Base-by-base conservation (phyloP, 163 green algal genomes). In the Picocystis sp. region DNA sequence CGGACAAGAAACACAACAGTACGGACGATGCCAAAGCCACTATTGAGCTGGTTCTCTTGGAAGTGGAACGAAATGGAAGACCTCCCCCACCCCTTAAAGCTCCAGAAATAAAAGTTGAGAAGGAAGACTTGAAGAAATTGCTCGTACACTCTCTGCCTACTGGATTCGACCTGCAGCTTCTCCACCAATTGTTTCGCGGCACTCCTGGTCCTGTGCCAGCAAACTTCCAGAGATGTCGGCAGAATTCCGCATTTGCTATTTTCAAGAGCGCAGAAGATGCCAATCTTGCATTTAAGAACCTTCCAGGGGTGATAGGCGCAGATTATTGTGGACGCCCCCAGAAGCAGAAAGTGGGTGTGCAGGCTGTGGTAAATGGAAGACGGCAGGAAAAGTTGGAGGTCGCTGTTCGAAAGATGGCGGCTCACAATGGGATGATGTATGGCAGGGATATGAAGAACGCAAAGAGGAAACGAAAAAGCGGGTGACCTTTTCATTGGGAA, bases 21-120 rank as follows among this genome's bases (percentile, higher is more conserved):
- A 42, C 49, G 17, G 70, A 78, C 50, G 77, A 85, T 57, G 77
- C 77, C 1, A 54, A 44, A 11, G 62, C 71, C 34, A 46, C 77
- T 14, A 73, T 85, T 67, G 34, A 69, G 46, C 55, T 85, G 21
- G 69, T 77, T 41, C 55, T 63, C 13, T 62, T 73, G 42, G 59
- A 75, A 46, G 53, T 81, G 14, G 45, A 60, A 35, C 44, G 64
- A 25, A 59, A 51, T 15, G 33, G 51, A 1, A 63, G 58, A 9
- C 46, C 53, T 1, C 21, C 47, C 5, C 23, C 70, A 38, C 35
- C 55, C 2, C 48, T 62, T 3, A 19, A 17, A 38, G 33, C 72
- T 11, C 72, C 72, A 3, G 21, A 70, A 13, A 15, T 65, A 42
- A 66, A 71, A 55, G 59, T 62, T 3, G 53, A 61, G 17, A 53